These are phyloP conservation scores for Plantago major DNA, from an alignment of 257 asterid species.

Conservation along the genomic window DNA sequence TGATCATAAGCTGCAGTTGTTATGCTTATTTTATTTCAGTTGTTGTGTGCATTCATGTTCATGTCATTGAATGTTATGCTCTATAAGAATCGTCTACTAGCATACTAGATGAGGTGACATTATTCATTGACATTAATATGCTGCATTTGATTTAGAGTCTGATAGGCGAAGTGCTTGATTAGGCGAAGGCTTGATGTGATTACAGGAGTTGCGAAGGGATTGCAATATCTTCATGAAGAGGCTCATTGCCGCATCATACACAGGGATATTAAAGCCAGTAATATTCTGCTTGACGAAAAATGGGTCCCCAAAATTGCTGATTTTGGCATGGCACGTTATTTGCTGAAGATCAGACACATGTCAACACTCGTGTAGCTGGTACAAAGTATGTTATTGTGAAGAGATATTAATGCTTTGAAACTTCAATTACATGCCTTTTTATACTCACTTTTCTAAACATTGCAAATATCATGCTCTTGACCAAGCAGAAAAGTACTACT, in stretches of 20 bases:
- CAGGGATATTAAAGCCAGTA: slow-evolving; percentile 93
- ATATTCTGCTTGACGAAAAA: slow-evolving; percentile 76
- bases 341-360: slow-evolving; percentile 72
- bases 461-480: no score
- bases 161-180: slow-evolving; percentile 42
- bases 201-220: slow-evolving; percentile 75
- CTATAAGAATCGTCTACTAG: slow-evolving; percentile 10
- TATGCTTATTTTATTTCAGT: neutral
- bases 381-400: slow-evolving; percentile 57
- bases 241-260: slow-evolving; percentile 75
- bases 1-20: no score
- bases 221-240: slow-evolving; percentile 84
- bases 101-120: slow-evolving; percentile 4
- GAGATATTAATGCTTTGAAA: no score
- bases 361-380: slow-evolving; percentile 86
- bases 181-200: slow-evolving; percentile 77
- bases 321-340: slow-evolving; percentile 89
- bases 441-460: no score
- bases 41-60: slow-evolving; percentile 15
- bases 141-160: slow-evolving; percentile 42
- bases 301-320: slow-evolving; percentile 95
- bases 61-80: slow-evolving; percentile 4
- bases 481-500: no score
- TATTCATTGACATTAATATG: slow-evolving; percentile 11
- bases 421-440: no score